Conservation (phyloP, 2,329 filamentous ascomycete species). For the Elsinoe australis region DNA sequence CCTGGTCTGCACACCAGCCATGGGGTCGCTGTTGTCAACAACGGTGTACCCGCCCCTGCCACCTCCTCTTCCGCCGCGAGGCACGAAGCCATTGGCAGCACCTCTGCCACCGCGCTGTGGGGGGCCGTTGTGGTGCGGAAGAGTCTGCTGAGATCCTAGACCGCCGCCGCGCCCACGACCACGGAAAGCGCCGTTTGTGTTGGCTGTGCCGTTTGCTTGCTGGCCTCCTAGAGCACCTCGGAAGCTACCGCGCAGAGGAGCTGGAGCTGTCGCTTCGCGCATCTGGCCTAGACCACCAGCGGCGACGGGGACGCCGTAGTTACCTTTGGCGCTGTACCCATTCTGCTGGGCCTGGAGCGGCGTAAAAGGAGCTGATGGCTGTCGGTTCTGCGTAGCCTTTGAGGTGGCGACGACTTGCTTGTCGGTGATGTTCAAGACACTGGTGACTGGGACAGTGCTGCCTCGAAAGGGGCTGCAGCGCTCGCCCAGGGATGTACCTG, state of each 20-base stretch:
- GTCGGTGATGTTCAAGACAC: slow-evolving; percentile 78
- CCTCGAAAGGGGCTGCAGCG: slow-evolving; percentile 90
- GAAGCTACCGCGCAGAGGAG: slow-evolving; percentile 52
- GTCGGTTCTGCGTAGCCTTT: slow-evolving; percentile 25
- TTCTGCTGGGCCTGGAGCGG: slow-evolving; percentile 28
- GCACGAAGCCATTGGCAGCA: slow-evolving; percentile 30
- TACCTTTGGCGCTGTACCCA: slow-evolving; percentile 31
- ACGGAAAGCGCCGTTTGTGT: slow-evolving; percentile 26
- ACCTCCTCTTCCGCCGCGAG: slow-evolving; percentile 31
- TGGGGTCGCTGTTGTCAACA: slow-evolving; percentile 44
- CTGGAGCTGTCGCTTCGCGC: slow-evolving; percentile 48
- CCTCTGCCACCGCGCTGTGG: slow-evolving; percentile 26
- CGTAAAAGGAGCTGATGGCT: slow-evolving; percentile 19
- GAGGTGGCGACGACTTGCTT: slow-evolving; percentile 65
- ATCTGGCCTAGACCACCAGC: slow-evolving; percentile 56
- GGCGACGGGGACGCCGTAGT: slow-evolving; percentile 45
- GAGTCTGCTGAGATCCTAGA: slow-evolving; percentile 30
- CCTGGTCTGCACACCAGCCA: slow-evolving; percentile 46
- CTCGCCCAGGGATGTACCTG: slow-evolving; percentile 82
- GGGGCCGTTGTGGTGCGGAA: slow-evolving; percentile 36
- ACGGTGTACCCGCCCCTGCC: slow-evolving; percentile 40
- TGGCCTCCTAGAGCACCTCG: slow-evolving; percentile 48
- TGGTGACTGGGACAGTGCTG: slow-evolving; percentile 80
- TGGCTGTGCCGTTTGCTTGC: slow-evolving; percentile 29
- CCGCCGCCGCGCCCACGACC: slow-evolving; percentile 33